A percentile compares a stretch with the other conserved stretches of the same genome.
Conservation (phyloP, 345 rosid genomes). For the Populus alba region DNA sequence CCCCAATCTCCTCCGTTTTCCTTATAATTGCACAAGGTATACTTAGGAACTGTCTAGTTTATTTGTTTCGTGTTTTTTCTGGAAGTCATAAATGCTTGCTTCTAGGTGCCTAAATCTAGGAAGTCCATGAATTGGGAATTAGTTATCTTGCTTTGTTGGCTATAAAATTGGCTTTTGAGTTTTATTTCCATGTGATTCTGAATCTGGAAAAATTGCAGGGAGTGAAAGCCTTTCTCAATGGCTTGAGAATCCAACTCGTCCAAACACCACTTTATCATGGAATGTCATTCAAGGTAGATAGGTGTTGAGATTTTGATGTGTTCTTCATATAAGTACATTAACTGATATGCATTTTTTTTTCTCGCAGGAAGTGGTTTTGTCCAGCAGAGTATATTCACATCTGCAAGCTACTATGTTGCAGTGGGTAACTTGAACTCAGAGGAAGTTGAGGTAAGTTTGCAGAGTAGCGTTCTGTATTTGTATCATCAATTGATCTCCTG, state of each 20-base stretch:
- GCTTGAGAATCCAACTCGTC: slow-evolving; percentile 80
- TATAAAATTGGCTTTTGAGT: not conserved
- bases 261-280: slow-evolving; percentile 83
- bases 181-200: slow-evolving; percentile 13
- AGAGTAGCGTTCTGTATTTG: not conserved
- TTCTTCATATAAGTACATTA: slow-evolving; percentile 7
- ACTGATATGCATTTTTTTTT: slow-evolving; percentile 14
- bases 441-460: slow-evolving; percentile 59
- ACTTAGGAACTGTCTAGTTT: not conserved
- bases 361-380: slow-evolving; percentile 62
- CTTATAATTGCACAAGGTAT: slow-evolving; percentile 90
- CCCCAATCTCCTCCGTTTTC: slow-evolving; percentile 54
- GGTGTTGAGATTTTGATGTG: slow-evolving; percentile 9
- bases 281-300: slow-evolving; percentile 63
- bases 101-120: not conserved
- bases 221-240: slow-evolving; percentile 76
- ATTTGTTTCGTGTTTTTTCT: not conserved
- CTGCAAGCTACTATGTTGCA: slow-evolving; percentile 77
- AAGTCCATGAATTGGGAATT: not conserved
- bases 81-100: not conserved
- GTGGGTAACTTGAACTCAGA: slow-evolving; percentile 75
- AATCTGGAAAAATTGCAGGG: slow-evolving; percentile 50
- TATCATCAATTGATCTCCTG: slow-evolving; percentile 3
- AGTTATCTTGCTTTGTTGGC: not conserved
- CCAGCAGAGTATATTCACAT: slow-evolving; percentile 54